Base-by-base conservation (phyloP, 495 filamentous ascomycete species). In the Talaromyces thailandensis region DNA sequence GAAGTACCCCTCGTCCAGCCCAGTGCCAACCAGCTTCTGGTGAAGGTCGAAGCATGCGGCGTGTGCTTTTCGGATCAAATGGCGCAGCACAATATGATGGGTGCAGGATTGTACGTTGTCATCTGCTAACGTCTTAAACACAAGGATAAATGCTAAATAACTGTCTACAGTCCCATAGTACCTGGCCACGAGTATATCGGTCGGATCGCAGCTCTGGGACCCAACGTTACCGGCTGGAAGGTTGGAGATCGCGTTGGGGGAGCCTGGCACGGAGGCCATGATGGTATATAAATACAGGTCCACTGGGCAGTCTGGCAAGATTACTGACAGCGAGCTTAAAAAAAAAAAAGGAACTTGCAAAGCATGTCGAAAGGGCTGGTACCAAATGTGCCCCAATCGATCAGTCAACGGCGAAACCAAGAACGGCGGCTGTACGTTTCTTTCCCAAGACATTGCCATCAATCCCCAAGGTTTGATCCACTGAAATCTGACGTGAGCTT, bases 181-280 rank as follows among this genome's bases (percentile, higher is more conserved):
- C 79, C 81, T 0, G 82, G 82, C 26, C 82, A 85, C 66, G 82
- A 85, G 65, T 70, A 81, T 23, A 75, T 84, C 40, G 81, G 82
- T 7, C 72, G 78, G 6, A 76, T 85, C 6, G 81, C 70, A 18
- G 78, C 78, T n/a, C 58, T 83, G 32, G 79, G 78, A 12, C 70
- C 75, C 4, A 62, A 58, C 2, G 79, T 80, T 18, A 74, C 71
- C 28, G 63, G 66, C 18, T 81, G 81, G 71, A 71, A 72, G 50
- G 69, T 75, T 1, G 78, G 79, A 11, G 81, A 83, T 62, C 69
- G 82, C 12, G 74, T 84, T 11, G 82, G 83, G 8, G 81, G 80
- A 0, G 70, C 75, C 0, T 86, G 80, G 81, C 83, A 84, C 67
- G 83, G 83, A 66, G 82, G 82, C 65, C 67, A 77, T 67, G 72